Evolutionary conservation across 2,329 filamentous ascomycete genomes (phyloP).

Genomic region (Fusarium tjaetaba): DNA sequence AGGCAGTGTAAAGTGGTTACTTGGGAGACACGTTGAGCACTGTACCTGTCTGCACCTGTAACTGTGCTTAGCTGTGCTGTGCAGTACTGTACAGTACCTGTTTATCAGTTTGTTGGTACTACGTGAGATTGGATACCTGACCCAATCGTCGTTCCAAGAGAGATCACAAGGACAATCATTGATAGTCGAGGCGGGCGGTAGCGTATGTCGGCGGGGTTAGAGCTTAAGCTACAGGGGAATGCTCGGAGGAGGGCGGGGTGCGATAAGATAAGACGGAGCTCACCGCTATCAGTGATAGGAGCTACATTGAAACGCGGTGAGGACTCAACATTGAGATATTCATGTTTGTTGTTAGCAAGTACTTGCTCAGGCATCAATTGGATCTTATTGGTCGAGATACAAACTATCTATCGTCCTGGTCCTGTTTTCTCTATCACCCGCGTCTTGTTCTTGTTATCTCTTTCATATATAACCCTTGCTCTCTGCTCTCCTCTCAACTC

Average conservation of each 20-base stretch:
- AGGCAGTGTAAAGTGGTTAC: neutral
- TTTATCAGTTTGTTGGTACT: constrained; percentile 30
- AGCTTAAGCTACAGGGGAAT: constrained; percentile 31
- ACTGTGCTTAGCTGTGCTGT: neutral
- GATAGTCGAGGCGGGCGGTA: constrained; percentile 10
- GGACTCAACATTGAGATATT: constrained; percentile 9
- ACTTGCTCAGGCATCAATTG: constrained; percentile 20
- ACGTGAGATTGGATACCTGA: constrained; percentile 7
- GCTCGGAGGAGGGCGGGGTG: constrained; percentile 34
- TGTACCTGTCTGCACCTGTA: neutral
- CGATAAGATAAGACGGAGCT: constrained; percentile 48
- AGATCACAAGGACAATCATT: constrained; percentile 33
- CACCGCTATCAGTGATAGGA: constrained; percentile 28
- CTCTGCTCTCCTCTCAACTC: neutral
- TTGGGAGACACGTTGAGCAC: constrained; percentile 21
- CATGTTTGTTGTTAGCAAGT: neutral
- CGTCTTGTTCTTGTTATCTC: constrained; percentile 12
- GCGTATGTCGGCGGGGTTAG: constrained; percentile 27
- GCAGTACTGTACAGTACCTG: neutral
- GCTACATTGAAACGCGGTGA: constrained; percentile 31
- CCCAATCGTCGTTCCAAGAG: constrained; percentile 20
- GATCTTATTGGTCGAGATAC: neutral
- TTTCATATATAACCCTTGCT: constrained; percentile 3
- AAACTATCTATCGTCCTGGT: neutral
- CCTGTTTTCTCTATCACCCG: constrained; percentile 1